Percentiles rank a stretch among this genome's conserved stretches.
Conservation (phyloP, 768 basidiomycete species). For the Russula sp. region DNA sequence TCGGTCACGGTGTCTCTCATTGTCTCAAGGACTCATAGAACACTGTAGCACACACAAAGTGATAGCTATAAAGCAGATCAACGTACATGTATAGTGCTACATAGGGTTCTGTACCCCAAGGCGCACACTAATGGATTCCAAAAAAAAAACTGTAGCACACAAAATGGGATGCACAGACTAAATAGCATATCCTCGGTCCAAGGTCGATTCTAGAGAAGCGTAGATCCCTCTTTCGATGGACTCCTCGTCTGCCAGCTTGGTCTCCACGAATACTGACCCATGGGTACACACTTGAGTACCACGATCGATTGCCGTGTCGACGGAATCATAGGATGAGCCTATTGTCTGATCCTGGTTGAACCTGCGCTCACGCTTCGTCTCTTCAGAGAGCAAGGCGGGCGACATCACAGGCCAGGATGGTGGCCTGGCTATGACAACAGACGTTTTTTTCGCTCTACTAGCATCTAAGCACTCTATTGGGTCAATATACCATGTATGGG, state of each 20-base stretch:
- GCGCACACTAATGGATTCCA: too few relatives aligned
- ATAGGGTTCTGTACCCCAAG: too few relatives aligned
- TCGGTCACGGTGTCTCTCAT: too few relatives aligned
- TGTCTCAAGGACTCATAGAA: too few relatives aligned
- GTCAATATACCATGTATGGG: neutral
- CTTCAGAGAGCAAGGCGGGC: neutral
- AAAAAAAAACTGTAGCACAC: too few relatives aligned
- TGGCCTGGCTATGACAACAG: neutral
- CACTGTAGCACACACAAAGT: too few relatives aligned
- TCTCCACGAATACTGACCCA: constrained; percentile 3
- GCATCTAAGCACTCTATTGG: neutral
- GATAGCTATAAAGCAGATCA: too few relatives aligned
- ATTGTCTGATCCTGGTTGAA: neutral
- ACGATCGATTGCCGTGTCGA: constrained; percentile 7
- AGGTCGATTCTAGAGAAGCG: neutral
- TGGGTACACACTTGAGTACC: constrained; percentile 22
- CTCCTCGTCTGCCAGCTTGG: neutral
- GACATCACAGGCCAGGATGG: neutral
- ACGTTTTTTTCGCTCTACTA: neutral
- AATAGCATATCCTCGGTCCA: neutral
- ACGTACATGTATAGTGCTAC: too few relatives aligned
- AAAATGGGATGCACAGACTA: neutral
- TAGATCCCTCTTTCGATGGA: neutral
- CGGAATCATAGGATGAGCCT: neutral
- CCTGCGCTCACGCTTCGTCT: neutral